A percentile compares a stretch with the other conserved stretches of the same genome.
phyloP scores from a whole-genome alignment of 352 stramenopile genomes.

The Globisporangium okanoganense region DNA sequence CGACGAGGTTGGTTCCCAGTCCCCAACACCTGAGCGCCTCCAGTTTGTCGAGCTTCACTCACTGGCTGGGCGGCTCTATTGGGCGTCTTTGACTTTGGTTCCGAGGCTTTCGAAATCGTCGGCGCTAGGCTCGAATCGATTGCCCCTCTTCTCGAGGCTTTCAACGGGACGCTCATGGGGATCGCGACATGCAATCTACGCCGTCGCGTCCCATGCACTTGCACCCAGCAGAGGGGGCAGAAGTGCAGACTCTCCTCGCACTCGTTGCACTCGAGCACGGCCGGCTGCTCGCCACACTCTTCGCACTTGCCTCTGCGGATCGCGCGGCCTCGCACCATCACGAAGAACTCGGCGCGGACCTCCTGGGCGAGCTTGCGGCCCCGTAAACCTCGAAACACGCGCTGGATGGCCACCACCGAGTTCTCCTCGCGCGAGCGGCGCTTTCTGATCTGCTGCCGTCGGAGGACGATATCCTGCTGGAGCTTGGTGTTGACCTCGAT shows the following conservation, averaged over 20 bases:
- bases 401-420: conserved; percentile 45
- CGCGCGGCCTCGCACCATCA: conserved; percentile 60
- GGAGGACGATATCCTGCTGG: conserved; percentile 25
- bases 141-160: neutral
- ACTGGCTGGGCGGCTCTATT: no score
- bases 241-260: conserved; percentile 72
- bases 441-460: conserved; percentile 24
- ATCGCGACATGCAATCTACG: conserved; percentile 58
- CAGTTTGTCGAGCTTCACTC: neutral
- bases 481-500: conserved; percentile 58
- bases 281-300: conserved; percentile 62
- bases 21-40: neutral
- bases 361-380: conserved; percentile 40
- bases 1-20: no score
- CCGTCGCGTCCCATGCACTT: conserved; percentile 55
- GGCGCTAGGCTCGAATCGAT: no score
- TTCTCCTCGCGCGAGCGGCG: conserved; percentile 36
- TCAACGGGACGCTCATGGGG: conserved; percentile 31
- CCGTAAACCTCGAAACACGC: conserved; percentile 36
- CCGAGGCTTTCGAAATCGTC: neutral
- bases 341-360: conserved; percentile 54
- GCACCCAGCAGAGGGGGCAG: conserved; percentile 70
- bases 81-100: neutral
- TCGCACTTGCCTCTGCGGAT: conserved; percentile 69
- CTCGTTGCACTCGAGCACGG: conserved; percentile 61